Percentiles rank a stretch among this genome's conserved stretches.
Evolutionary conservation across 129 eudicot species (phyloP).

Genomic region (Helichrysum umbraculigerum): DNA sequence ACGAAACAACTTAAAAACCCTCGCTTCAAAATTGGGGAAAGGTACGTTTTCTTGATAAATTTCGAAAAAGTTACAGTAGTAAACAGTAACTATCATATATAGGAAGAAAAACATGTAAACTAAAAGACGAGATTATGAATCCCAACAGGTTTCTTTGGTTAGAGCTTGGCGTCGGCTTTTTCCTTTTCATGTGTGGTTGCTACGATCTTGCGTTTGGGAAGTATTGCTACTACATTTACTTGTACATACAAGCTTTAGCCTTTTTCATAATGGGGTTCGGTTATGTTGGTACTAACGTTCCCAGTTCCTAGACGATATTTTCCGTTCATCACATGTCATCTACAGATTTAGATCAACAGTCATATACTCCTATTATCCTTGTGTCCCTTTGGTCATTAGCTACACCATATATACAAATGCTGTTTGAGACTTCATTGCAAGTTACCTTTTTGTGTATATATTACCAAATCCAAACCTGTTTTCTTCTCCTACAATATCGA

Average conservation of each 20-base stretch:
- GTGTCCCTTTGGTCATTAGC: neutral
- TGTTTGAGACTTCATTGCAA: slow-evolving; percentile 6
- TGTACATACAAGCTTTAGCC: slow-evolving; percentile 11
- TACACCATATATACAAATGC: neutral
- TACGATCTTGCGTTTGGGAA: slow-evolving; percentile 13
- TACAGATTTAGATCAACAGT: neutral
- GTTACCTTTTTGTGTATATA: slow-evolving; percentile 8
- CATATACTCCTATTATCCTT: neutral
- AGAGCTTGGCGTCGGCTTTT: slow-evolving; percentile 12
- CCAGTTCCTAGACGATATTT: neutral
- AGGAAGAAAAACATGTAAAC: neutral
- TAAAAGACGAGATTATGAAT: neutral
- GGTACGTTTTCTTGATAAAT: neutral
- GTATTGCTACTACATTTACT: slow-evolving; percentile 8
- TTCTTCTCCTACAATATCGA: neutral
- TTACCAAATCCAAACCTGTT: neutral
- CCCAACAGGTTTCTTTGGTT: neutral
- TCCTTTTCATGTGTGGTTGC: slow-evolving; percentile 5
- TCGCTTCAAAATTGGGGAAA: slow-evolving; percentile 10
- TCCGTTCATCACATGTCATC: neutral
- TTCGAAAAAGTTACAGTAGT: too few relatives aligned
- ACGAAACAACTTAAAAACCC: neutral
- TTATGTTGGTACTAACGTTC: slow-evolving; percentile 10
- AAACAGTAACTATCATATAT: too few relatives aligned
- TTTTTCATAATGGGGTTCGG: slow-evolving; percentile 21